phyloP scores from a whole-genome alignment of 2,329 filamentous ascomycete genomes.

The Septoria petroselini region DNA sequence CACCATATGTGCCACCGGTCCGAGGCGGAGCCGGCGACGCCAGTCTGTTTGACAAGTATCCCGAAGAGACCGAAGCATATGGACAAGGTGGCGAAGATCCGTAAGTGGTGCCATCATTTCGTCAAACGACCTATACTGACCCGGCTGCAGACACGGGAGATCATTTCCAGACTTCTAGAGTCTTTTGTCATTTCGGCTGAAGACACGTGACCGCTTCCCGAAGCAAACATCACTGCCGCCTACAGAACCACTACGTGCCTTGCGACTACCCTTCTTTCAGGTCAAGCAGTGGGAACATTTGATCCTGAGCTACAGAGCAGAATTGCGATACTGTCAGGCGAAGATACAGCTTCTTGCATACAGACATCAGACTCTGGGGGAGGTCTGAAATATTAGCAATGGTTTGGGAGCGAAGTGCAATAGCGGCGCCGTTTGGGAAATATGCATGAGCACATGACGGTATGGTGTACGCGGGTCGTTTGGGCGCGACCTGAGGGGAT shows the following conservation, averaged over 20 bases:
- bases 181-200: background rate
- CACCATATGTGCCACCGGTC: conserved; percentile 93
- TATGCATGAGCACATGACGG: background rate
- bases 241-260: conserved; percentile 8
- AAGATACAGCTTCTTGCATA: conserved; percentile 12
- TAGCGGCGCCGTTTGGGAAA: conserved; percentile 2
- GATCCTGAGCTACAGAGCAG: conserved; percentile 6
- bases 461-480: background rate
- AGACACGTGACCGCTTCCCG: background rate
- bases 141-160: conserved; percentile 61
- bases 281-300: conserved; percentile 7
- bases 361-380: background rate
- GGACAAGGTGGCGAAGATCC: conserved; percentile 75
- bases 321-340: conserved; percentile 1
- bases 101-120: conserved; percentile 57
- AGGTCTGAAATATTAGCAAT: conserved; percentile 5
- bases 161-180: conserved; percentile 70
- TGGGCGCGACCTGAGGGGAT: background rate
- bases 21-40: conserved; percentile 91
- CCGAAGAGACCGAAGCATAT: conserved; percentile 93
- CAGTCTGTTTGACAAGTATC: conserved; percentile 96
- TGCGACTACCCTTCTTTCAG: background rate
- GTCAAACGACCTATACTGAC: conserved; percentile 18
- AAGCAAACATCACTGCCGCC: conserved; percentile 4
- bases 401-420: conserved; percentile 4